Evolutionary conservation across 768 basidiomycete species (phyloP).

Genomic region (Pleurotus platypus): DNA sequence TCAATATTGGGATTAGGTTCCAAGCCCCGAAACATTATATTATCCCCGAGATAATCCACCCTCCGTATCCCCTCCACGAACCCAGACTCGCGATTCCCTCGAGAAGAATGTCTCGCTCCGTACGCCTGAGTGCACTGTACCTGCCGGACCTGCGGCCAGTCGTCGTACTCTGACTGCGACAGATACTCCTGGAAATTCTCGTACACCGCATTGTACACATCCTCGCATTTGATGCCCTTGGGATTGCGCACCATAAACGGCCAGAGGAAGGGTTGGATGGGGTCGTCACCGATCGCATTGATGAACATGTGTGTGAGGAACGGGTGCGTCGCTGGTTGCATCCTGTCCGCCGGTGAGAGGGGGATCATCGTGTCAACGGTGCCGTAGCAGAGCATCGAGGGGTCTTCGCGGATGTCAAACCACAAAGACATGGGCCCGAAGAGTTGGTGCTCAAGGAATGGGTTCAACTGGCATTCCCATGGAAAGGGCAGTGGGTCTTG

Average conservation of each 20-base stretch:
- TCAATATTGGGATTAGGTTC: constrained; percentile 45
- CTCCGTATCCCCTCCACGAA: constrained; percentile 24
- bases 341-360: constrained; percentile 30
- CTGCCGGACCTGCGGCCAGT: constrained; percentile 30
- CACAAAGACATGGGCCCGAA: constrained; percentile 37
- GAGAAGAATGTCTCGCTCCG: constrained; percentile 17
- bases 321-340: constrained; percentile 66
- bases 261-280: constrained; percentile 49
- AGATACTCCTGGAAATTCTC: constrained; percentile 39
- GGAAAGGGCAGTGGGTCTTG: constrained; percentile 40
- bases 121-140: constrained; percentile 27
- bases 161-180: constrained; percentile 28
- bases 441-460: constrained; percentile 44
- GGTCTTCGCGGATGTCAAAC: constrained; percentile 41
- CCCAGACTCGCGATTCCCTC: constrained; percentile 8
- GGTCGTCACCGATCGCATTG: constrained; percentile 48
- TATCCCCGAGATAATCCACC: constrained; percentile 47
- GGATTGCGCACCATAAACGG: constrained; percentile 46
- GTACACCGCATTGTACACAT: constrained; percentile 46
- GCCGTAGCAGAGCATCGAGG: constrained; percentile 24
- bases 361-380: constrained; percentile 24
- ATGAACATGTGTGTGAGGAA: constrained; percentile 56
- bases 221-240: constrained; percentile 43
- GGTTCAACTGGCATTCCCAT: constrained; percentile 52
- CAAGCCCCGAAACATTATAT: constrained; percentile 48